Percentiles rank a stretch among this genome's conserved stretches.
These are phyloP conservation scores for Podaxis mareebaensis DNA, from an alignment of 768 basidiomycete genomes.

Conservation along the genomic window DNA sequence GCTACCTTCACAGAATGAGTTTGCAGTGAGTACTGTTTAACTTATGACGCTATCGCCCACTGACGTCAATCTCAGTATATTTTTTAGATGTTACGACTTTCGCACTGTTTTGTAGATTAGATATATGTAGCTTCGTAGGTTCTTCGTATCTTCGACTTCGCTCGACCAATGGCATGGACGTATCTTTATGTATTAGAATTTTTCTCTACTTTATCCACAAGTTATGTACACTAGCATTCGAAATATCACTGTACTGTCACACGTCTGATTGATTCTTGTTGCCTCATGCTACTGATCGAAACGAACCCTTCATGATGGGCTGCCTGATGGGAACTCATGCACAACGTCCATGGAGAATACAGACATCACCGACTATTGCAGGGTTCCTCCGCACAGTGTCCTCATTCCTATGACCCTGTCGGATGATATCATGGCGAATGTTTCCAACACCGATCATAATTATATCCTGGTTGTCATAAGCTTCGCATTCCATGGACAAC, in stretches of 20 bases:
- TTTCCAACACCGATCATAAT: neutral
- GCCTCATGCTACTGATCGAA: neutral
- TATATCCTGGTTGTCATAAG: neutral
- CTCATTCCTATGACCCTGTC: slow-evolving; percentile 3
- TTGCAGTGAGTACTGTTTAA: slow-evolving; percentile 25
- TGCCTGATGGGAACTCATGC: neutral
- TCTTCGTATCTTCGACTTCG: slow-evolving; percentile 12
- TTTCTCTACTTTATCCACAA: neutral
- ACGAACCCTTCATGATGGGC: slow-evolving; percentile 2
- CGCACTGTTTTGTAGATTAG: slow-evolving; percentile 14
- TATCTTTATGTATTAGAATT: slow-evolving; percentile 15
- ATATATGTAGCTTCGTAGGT: slow-evolving; percentile 1
- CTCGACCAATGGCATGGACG: slow-evolving; percentile 9
- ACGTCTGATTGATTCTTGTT: slow-evolving; percentile 2
- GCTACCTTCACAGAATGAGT: slow-evolving; percentile 29
- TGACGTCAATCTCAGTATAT: slow-evolving; percentile 24
- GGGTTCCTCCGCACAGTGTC: slow-evolving; percentile 12
- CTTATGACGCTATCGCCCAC: neutral
- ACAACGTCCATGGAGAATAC: slow-evolving; percentile 7
- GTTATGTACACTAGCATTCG: slow-evolving; percentile 16
- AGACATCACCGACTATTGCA: slow-evolving; percentile 7
- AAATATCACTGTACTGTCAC: slow-evolving; percentile 13
- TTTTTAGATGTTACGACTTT: slow-evolving; percentile 20
- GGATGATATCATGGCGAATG: slow-evolving; percentile 11
- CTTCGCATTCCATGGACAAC: slow-evolving; percentile 13